Conservation (phyloP, 164 flowering plant species). For the Stephania japonica region DNA sequence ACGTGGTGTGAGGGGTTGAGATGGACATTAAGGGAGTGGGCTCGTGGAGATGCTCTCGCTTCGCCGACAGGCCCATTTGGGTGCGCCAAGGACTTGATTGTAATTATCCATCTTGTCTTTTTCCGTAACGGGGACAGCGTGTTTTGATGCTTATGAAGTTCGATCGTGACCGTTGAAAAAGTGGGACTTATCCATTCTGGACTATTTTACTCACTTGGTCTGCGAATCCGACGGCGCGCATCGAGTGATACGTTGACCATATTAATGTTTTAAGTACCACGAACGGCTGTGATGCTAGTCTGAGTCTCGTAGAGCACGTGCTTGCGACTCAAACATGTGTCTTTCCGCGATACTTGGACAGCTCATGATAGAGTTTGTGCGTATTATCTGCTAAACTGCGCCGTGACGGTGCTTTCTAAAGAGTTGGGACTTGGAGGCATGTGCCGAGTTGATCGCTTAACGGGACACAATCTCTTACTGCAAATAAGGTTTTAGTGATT, state of each 20-base stretch:
- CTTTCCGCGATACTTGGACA: too few species aligned
- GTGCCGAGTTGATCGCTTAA: background rate
- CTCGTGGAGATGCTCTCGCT: conserved; percentile 21
- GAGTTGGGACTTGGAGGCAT: background rate
- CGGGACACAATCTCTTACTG: too few species aligned
- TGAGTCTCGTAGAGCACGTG: background rate
- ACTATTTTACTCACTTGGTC: background rate
- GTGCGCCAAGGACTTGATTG: background rate
- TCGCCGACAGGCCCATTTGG: conserved; percentile 17
- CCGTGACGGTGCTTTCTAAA: too few species aligned
- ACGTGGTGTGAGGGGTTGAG: background rate
- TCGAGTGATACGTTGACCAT: background rate
- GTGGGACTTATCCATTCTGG: background rate
- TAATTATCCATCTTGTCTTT: background rate
- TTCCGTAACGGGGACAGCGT: background rate
- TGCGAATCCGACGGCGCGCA: background rate
- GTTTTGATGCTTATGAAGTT: background rate
- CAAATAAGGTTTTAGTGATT: too few species aligned
- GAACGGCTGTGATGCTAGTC: background rate
- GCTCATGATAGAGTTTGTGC: too few species aligned
- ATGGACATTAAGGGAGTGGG: conserved; percentile 17
- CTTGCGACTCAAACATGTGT: background rate
- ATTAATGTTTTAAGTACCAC: background rate
- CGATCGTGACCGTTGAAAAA: background rate
- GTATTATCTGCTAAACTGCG: too few species aligned